Base-by-base conservation (phyloP, 257 asterid genomes). In the Capsicum rhomboideum region DNA sequence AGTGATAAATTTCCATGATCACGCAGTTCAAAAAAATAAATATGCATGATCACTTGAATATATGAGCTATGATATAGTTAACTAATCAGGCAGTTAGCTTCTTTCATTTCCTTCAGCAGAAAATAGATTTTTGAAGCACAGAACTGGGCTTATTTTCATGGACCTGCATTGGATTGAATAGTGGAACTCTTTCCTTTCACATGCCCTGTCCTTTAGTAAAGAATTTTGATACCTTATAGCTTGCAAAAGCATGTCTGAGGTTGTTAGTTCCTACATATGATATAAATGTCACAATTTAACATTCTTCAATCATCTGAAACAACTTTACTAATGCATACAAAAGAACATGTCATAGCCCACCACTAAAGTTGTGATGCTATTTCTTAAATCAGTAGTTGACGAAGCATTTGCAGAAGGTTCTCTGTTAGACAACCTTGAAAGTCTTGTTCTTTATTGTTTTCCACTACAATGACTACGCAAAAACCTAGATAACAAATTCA, bases 381-480 rank as follows among this genome's bases (percentile, higher is more conserved):
- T 26, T 50, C 63, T 77, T 50, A 50, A 8, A 6, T 50, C 26
- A 55, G 46, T 77, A 26, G 44, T 50, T 49, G 42, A 14, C 34
- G 23, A 75, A 49, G 8, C 61, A 50, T 49, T 49, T 23, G 16
- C 81, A 26, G 81, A 75, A 75, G 44, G 14, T 23, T 75, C 63
- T 77, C 82, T 77, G 82, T 28, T 28, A 26, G 64, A 77, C 46
- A 50, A 26, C 63, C 28, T 77, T 50, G 82, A 28, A 52, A 77
- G 58, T 68, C 46, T 23, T 78, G 66, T 85, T 86, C 55, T 59
- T 56, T 20, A 16, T 58, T 80, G 71, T 34, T 42, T 58, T 75
- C 84, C 86, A 86, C 23, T 68, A 20, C 23, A 84, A 61, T 55
- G 85, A n/a, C 74, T 64, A 46, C 44, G 50, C 83, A 34, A 86